Percentiles rank a stretch among this genome's conserved stretches.
Conservation (phyloP, 73 alveolate genomes). For the Urostyla sp. region DNA sequence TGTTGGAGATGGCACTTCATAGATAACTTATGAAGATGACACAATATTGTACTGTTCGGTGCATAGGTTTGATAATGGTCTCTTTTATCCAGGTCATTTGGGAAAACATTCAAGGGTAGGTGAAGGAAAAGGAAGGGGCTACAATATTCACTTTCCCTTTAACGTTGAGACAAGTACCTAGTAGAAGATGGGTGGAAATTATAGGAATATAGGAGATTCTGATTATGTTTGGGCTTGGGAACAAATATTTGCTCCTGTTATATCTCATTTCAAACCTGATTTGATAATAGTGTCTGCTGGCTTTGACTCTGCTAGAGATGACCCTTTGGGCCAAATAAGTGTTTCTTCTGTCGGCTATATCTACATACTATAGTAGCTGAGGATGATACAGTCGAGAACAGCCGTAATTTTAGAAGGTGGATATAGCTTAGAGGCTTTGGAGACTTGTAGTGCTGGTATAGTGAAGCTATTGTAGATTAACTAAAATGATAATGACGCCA, state of each 20-base stretch:
- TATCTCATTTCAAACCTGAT: slow-evolving; percentile 94
- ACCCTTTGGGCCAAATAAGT: slow-evolving; percentile 94
- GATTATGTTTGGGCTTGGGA: slow-evolving; percentile 94
- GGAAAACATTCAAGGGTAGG: slow-evolving; percentile 90
- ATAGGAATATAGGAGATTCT: slow-evolving; percentile 88
- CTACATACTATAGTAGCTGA: slow-evolving; percentile 81
- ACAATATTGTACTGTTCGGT: slow-evolving; percentile 86
- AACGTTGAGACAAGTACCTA: slow-evolving; percentile 15
- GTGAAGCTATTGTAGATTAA: slow-evolving; percentile 72
- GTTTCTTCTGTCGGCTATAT: slow-evolving; percentile 94
- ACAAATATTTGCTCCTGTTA: slow-evolving; percentile 85
- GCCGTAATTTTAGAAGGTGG: slow-evolving; percentile 96
- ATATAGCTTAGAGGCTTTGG: slow-evolving; percentile 85
- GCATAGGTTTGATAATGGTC: slow-evolving; percentile 91
- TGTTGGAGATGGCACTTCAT: slow-evolving; percentile 97
- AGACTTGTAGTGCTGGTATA: slow-evolving; percentile 80
- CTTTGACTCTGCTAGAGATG: slow-evolving; percentile 97
- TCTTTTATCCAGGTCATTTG: slow-evolving; percentile 85
- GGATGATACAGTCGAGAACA: slow-evolving; percentile 59
- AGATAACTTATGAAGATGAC: slow-evolving; percentile 85
- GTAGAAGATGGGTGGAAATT: too few relatives aligned
- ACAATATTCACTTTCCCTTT: slow-evolving; percentile 86
- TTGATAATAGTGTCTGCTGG: slow-evolving; percentile 97
- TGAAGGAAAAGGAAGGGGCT: slow-evolving; percentile 85
- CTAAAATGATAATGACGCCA: slow-evolving; percentile 3